Evolutionary conservation across 345 rosid genomes (phyloP).

Genomic region (Noccaea caerulescens): DNA sequence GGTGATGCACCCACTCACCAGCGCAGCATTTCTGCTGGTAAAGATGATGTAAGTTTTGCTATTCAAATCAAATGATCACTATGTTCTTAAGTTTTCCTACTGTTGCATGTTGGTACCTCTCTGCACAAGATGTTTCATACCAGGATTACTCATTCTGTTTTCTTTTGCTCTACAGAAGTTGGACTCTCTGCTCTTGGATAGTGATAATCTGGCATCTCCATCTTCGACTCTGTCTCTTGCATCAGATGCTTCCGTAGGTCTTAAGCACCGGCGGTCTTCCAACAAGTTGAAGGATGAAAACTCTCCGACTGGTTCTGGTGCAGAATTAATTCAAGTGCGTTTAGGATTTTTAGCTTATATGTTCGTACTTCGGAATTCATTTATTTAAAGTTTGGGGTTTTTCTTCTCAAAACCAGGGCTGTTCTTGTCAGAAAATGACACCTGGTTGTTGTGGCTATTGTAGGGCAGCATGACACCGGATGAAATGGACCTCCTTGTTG

Average conservation of each 20-base stretch:
- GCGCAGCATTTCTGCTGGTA: constrained; percentile 66
- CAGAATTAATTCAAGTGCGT: constrained; percentile 72
- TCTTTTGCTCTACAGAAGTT: constrained; percentile 54
- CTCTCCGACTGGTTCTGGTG: constrained; percentile 63
- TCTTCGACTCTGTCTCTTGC: constrained; percentile 53
- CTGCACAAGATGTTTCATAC: constrained; percentile 22
- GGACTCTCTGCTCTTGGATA: constrained; percentile 64
- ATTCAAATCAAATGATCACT: constrained; percentile 30
- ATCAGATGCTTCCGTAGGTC: constrained; percentile 60
- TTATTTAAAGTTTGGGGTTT: not conserved
- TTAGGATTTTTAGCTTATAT: constrained; percentile 2
- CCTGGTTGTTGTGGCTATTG: constrained; percentile 33
- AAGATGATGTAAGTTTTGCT: constrained; percentile 70
- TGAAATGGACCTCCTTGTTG: constrained; percentile 95
- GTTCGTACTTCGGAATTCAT: not conserved
- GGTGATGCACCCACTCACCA: constrained; percentile 71
- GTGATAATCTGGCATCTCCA: constrained; percentile 57
- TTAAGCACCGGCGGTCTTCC: constrained; percentile 66
- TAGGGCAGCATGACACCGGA: constrained; percentile 82
- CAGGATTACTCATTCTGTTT: constrained; percentile 25
- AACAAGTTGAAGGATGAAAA: constrained; percentile 85
- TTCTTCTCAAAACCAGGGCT: not conserved
- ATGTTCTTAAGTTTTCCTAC: constrained; percentile 25
- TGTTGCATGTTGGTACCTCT: constrained; percentile 2
- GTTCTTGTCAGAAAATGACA: constrained; percentile 27